Percentiles rank a stretch among this genome's conserved stretches.
phyloP scores from a whole-genome alignment of 176 grass and related monocot species.

The Luzula sylvatica region DNA sequence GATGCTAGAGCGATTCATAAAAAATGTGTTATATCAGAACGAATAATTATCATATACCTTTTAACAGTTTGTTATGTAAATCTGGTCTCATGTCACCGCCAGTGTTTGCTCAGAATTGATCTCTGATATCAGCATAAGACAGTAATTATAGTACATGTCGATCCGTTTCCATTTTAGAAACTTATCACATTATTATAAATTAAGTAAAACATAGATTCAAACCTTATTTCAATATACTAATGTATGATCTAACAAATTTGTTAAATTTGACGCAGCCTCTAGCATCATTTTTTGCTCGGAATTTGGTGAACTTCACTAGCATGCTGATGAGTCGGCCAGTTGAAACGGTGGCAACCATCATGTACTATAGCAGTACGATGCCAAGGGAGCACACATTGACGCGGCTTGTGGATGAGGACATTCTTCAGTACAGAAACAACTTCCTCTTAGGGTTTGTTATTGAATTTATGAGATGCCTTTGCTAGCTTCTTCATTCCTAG shows the following conservation, averaged over 20 bases:
- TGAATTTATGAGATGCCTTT: constrained; percentile 17
- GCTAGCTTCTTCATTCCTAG: background rate
- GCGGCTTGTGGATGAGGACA: background rate
- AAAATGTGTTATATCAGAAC: too few species aligned
- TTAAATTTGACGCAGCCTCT: constrained; percentile 16
- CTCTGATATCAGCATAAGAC: too few species aligned
- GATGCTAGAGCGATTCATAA: too few species aligned
- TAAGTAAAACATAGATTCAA: too few species aligned
- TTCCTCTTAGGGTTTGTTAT: constrained; percentile 3
- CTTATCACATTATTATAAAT: too few species aligned
- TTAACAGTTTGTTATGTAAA: too few species aligned
- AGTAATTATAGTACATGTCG: too few species aligned
- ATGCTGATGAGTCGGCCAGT: background rate
- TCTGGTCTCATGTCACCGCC: too few species aligned
- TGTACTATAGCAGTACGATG: constrained; percentile 1
- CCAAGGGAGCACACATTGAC: constrained; percentile 10
- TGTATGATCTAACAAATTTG: background rate
- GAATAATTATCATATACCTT: too few species aligned
- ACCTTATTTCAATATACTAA: too few species aligned
- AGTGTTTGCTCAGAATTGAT: too few species aligned
- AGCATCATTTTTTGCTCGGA: constrained; percentile 6
- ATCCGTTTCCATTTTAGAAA: too few species aligned
- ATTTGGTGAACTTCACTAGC: constrained; percentile 11
- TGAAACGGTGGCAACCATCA: constrained; percentile 3
- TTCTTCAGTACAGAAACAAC: background rate